Conservation (phyloP, 805 yeast species). For the Saturnispora gosingensis region DNA sequence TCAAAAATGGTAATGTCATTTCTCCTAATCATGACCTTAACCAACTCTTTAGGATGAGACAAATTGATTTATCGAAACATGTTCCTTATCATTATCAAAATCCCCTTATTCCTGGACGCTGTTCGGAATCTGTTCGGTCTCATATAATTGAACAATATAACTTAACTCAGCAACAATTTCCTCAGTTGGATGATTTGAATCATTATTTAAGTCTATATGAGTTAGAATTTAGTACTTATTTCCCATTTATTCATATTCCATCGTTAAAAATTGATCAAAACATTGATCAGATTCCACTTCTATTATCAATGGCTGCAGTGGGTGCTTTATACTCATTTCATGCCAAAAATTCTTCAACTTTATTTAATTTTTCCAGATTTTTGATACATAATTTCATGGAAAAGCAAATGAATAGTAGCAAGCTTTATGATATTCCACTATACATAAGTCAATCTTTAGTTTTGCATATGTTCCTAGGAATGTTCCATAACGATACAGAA, state of each 20-base stretch:
- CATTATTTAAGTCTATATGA: conserved; percentile 67
- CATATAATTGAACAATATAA: conserved; percentile 47
- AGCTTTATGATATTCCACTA: conserved; percentile 45
- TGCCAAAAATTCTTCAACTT: conserved; percentile 61
- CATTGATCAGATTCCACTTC: conserved; percentile 51
- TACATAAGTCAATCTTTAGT: conserved; percentile 50
- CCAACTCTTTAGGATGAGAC: conserved; percentile 54
- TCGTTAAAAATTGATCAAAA: conserved; percentile 39
- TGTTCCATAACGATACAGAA: conserved; percentile 48
- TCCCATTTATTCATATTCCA: conserved; percentile 77
- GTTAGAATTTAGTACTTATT: conserved; percentile 68
- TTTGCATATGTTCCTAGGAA: conserved; percentile 45
- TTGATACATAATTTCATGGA: conserved; percentile 62
- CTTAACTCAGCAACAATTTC: conserved; percentile 53
- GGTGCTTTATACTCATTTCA: conserved; percentile 85
- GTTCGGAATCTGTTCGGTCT: conserved; percentile 43
- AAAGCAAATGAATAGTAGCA: conserved; percentile 34
- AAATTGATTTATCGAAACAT: conserved; percentile 53
- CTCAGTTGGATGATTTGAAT: conserved; percentile 67
- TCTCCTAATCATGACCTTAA: conserved; percentile 39
- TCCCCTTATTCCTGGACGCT: conserved; percentile 27
- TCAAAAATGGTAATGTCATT: conserved; percentile 1
- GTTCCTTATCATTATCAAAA: conserved; percentile 26
- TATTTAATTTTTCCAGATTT: conserved; percentile 58
- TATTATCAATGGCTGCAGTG: conserved; percentile 74